Conservation (phyloP, 179 eudicot species). For the Gypsophila paniculata region DNA sequence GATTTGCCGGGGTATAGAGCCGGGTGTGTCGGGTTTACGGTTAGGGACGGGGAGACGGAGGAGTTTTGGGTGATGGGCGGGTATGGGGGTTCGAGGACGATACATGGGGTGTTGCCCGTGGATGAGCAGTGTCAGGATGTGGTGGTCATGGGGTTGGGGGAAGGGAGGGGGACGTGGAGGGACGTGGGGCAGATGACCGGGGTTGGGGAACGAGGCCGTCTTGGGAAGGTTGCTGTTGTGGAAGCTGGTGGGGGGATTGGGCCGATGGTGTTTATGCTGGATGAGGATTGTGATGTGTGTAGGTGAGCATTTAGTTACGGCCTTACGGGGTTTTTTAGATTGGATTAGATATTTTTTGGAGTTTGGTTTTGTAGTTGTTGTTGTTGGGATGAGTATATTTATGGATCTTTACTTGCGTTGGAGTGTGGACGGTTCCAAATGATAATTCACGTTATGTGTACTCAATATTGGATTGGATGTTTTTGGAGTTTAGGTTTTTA, state of each 20-base stretch:
- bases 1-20: conserved; percentile 78
- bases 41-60: conserved; percentile 28
- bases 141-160: conserved; percentile 57
- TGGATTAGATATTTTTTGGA: too few species aligned
- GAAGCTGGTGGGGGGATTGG: conserved; percentile 28
- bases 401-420: too few species aligned
- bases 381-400: too few species aligned
- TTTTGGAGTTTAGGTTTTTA: too few species aligned
- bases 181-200: conserved; percentile 90
- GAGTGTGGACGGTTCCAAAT: too few species aligned
- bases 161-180: conserved; percentile 57
- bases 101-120: conserved; percentile 80
- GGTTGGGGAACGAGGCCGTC: conserved; percentile 53
- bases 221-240: conserved; percentile 73
- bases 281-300: conserved; percentile 52
- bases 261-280: conserved; percentile 80
- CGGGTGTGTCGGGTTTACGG: conserved; percentile 72
- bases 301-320: conserved; percentile 39
- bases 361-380: too few species aligned
- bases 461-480: too few species aligned
- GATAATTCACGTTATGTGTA: too few species aligned
- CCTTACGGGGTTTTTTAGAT: too few species aligned
- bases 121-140: conserved; percentile 81
- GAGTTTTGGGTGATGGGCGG: conserved; percentile 99
- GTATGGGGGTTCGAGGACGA: conserved; percentile 72